Conservation (phyloP, 78 protist genomes). For the Mantamonas sphyraenae region DNA sequence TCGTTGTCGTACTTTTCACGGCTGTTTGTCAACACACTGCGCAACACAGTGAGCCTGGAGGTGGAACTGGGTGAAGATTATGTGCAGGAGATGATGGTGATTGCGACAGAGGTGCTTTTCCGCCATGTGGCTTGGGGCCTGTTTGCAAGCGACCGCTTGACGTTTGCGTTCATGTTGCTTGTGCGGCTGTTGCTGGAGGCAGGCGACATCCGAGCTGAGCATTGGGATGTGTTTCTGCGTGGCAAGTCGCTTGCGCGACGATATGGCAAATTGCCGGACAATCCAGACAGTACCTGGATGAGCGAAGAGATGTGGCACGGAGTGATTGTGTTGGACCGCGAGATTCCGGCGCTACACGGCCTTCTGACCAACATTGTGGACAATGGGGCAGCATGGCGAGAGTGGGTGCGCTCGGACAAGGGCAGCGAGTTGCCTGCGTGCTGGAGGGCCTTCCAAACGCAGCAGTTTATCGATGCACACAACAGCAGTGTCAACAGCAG, state of each 20-base stretch:
- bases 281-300: too few species aligned
- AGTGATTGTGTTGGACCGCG: too few species aligned
- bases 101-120: conserved; percentile 39
- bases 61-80: conserved; percentile 10
- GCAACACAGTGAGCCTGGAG: background rate
- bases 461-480: conserved; percentile 10
- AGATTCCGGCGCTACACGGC: too few species aligned
- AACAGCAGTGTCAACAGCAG: background rate
- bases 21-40: conserved; percentile 24
- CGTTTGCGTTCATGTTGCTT: conserved; percentile 44
- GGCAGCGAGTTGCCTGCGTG: background rate
- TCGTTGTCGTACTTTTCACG: conserved; percentile 38
- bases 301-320: too few species aligned
- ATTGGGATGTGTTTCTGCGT: too few species aligned
- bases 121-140: conserved; percentile 58
- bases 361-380: too few species aligned
- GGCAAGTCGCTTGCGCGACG: too few species aligned
- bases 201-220: too few species aligned
- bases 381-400: too few species aligned
- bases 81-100: too few species aligned
- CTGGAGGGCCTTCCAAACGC: background rate
- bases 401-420: too few species aligned
- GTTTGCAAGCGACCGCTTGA: conserved; percentile 57
- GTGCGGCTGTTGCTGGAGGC: background rate
- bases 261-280: too few species aligned